Percentiles rank a stretch among this genome's conserved stretches.
Evolutionary conservation across 73 alveolate genomes (phyloP).

Genomic region (Tetrahymena thermophila): DNA sequence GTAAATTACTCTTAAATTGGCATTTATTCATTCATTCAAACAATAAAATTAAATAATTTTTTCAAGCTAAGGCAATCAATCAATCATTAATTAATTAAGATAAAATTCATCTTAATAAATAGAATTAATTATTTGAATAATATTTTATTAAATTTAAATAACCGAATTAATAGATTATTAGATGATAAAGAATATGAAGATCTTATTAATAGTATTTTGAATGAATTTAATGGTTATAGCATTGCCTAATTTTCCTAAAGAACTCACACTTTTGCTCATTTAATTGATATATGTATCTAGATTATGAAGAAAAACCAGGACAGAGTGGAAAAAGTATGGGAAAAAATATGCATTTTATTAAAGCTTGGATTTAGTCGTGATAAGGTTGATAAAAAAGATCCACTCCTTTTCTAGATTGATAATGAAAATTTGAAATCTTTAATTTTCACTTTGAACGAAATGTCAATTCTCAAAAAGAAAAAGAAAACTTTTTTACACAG

Average conservation of each 20-base stretch:
- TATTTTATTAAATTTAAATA: no score
- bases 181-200: background rate
- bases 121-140: no score
- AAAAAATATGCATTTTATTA: background rate
- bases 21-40: background rate
- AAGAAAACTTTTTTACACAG: background rate
- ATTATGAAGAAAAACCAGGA: background rate
- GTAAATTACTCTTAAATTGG: background rate
- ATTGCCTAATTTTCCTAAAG: background rate
- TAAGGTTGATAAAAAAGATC: background rate
- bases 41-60: no score
- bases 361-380: background rate
- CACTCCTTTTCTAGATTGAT: background rate
- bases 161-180: background rate
- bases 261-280: background rate
- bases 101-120: no score
- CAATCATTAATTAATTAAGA: no score
- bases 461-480: background rate
- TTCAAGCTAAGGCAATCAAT: no score
- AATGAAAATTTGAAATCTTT: background rate
- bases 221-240: background rate
- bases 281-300: background rate
- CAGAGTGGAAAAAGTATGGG: background rate
- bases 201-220: background rate
- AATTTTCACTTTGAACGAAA: background rate